A percentile compares a stretch with the other conserved stretches of the same genome.
These are phyloP conservation scores for Mucor ambiguus DNA, from an alignment of 371 early-diverging fungal species.

Conservation along the genomic window DNA sequence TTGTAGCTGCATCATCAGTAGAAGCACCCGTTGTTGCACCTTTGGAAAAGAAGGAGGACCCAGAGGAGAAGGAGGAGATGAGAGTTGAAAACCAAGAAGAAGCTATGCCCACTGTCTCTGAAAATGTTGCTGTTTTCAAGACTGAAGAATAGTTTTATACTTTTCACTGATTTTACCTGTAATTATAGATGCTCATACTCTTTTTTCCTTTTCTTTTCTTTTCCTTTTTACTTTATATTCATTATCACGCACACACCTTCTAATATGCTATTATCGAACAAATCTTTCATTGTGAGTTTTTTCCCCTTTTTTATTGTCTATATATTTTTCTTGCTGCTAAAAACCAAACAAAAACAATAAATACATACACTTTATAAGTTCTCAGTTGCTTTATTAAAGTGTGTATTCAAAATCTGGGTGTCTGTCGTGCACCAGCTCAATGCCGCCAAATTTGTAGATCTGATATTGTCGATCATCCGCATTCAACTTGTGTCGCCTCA, in stretches of 20 bases:
- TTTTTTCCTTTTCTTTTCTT: background rate
- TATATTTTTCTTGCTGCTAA: background rate
- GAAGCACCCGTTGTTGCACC: slow-evolving; percentile 3
- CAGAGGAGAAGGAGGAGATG: background rate
- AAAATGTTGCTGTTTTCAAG: slow-evolving; percentile 1
- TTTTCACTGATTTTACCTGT: background rate
- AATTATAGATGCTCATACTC: slow-evolving; percentile 8
- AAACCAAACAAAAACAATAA: no score
- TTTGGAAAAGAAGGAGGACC: background rate
- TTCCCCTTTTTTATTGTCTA: slow-evolving; percentile 9
- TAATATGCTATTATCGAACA: slow-evolving; percentile 1
- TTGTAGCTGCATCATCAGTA: background rate
- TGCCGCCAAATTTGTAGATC: slow-evolving; percentile 35
- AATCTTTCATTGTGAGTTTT: background rate
- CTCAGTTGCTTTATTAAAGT: background rate
- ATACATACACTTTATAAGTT: no score
- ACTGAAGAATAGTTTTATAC: slow-evolving; percentile 7
- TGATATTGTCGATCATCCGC: slow-evolving; percentile 30
- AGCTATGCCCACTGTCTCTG: background rate
- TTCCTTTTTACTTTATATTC: background rate
- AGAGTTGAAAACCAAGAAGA: background rate
- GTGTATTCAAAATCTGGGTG: slow-evolving; percentile 47
- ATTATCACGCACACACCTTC: background rate
- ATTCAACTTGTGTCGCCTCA: slow-evolving; percentile 25
- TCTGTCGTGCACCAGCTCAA: slow-evolving; percentile 47